Evolutionary conservation across 1,284 basidiomycete genomes (phyloP).

Genomic region (Meripilus lineatus): DNA sequence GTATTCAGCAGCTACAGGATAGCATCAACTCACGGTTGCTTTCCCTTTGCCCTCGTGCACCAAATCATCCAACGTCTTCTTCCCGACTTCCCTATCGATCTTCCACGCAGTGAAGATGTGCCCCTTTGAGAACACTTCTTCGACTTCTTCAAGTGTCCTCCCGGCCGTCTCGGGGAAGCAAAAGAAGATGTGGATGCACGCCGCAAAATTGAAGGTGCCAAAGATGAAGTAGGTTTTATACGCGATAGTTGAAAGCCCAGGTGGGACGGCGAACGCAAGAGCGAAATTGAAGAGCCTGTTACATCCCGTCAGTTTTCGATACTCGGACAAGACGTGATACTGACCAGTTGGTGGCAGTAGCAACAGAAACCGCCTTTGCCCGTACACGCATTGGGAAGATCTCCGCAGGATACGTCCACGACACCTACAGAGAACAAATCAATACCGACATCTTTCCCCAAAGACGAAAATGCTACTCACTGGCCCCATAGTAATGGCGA

Average conservation of each 20-base stretch:
- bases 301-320: constrained; percentile 35
- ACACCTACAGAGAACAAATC: constrained; percentile 11
- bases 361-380: constrained; percentile 66
- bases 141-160: constrained; percentile 69
- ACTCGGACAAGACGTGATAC: background rate
- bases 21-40: too few relatives aligned
- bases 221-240: constrained; percentile 65
- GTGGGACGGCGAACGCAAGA: constrained; percentile 51
- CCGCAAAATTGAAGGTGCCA: constrained; percentile 70
- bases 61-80: constrained; percentile 51
- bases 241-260: constrained; percentile 35
- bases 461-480: constrained; percentile 32
- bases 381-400: constrained; percentile 68
- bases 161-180: constrained; percentile 74
- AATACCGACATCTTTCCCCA: too few relatives aligned
- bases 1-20: too few relatives aligned
- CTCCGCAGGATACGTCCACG: constrained; percentile 35
- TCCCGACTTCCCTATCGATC: constrained; percentile 56
- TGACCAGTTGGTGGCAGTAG: constrained; percentile 55
- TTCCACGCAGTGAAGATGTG: constrained; percentile 71
- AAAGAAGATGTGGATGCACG: constrained; percentile 65
- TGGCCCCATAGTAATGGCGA: constrained; percentile 74
- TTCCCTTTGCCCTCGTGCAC: constrained; percentile 11
- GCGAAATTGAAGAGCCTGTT: constrained; percentile 75
- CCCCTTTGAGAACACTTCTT: constrained; percentile 67